Base-by-base conservation (phyloP, 805 yeast species). In the Brettanomyces custersianus region DNA sequence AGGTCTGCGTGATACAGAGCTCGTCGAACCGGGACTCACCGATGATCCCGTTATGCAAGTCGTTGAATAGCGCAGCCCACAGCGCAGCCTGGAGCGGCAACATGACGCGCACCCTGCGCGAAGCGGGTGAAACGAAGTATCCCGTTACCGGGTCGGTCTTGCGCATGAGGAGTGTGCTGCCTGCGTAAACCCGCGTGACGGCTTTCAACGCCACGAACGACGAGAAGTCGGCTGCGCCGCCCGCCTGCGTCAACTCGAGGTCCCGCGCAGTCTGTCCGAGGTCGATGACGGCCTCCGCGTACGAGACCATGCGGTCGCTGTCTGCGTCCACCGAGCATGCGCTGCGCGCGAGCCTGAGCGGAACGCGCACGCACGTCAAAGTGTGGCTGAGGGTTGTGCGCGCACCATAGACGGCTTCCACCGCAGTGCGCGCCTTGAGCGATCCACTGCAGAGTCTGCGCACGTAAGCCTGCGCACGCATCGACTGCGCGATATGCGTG, bases 61-160 rank as follows among this genome's bases (percentile, higher is more conserved):
- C 58, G 35, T 52, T 56, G 9, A 56, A 41, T 19, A 55, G 36
- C 5, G 54, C 44, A 3, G 60, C 46, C 62, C 62, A 58, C 24
- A 53, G 44, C 28, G 52, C 52, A 2, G 61, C 47, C 37, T 51
- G 52, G 23, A 58, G 39, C 1, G 63, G 61, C 16, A 58, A 40
- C 33, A 48, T 52, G 13, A 57, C 37, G 23, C 48, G 49, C 13
- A 52, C 41, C 12, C 25, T 18, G 18, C 40, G 41, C 4, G 43
- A 17, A 16, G 43, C 36, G 17, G 47, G 49, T 1, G 49, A 40
- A 4, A 48, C 36, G 22, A 53, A 36, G 20, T 45, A 45, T 1
- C 57, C 63, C 2, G 57, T 49, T 4, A 55, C 40, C 5, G 61
- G 60, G 36, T 58, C 63, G 4, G 52, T 42, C 28, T 41, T 47